These are phyloP conservation scores for Avena eriantha DNA, from an alignment of 176 grass and related monocot genomes.

Conservation along the genomic window DNA sequence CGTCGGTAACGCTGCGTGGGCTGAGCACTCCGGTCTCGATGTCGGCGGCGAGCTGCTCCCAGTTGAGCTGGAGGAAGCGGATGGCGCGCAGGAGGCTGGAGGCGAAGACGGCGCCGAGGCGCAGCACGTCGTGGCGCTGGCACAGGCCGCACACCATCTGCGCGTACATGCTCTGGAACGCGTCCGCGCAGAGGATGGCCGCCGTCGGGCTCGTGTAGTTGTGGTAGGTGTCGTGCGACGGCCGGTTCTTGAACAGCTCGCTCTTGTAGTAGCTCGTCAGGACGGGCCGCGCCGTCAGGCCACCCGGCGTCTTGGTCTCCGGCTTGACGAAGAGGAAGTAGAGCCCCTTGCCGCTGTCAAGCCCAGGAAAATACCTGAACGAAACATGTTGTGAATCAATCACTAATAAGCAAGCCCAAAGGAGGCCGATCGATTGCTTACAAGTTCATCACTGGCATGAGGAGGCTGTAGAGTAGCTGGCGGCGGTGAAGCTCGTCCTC, in stretches of 20 bases:
- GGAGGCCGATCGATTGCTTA: conserved; percentile 1
- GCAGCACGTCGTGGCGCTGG: conserved; percentile 75
- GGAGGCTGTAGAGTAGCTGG: conserved; percentile 57
- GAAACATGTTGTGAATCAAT: too few species aligned
- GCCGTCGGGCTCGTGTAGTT: conserved; percentile 81
- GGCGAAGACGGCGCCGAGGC: conserved; percentile 81
- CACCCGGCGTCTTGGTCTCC: conserved; percentile 68
- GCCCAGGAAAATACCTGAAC: conserved; percentile 42
- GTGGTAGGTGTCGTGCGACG: neutral
- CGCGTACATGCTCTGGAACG: conserved; percentile 93
- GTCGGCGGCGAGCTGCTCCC: conserved; percentile 71
- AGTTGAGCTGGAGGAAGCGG: conserved; percentile 90
- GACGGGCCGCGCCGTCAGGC: conserved; percentile 45
- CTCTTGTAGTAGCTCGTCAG: conserved; percentile 69
- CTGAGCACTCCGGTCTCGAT: conserved; percentile 58
- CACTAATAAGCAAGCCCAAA: too few species aligned
- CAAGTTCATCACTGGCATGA: conserved; percentile 66
- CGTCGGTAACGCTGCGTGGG: conserved; percentile 39
- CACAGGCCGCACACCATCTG: conserved; percentile 90
- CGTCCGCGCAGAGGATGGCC: conserved; percentile 80
- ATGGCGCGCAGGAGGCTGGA: conserved; percentile 81
- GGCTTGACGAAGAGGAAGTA: conserved; percentile 77
- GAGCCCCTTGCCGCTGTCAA: conserved; percentile 75
- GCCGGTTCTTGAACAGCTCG: neutral
- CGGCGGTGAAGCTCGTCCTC: conserved; percentile 57